These are phyloP conservation scores for Cutaneotrichosporon cutaneum DNA, from an alignment of 1,284 basidiomycete species.

Conservation along the genomic window DNA sequence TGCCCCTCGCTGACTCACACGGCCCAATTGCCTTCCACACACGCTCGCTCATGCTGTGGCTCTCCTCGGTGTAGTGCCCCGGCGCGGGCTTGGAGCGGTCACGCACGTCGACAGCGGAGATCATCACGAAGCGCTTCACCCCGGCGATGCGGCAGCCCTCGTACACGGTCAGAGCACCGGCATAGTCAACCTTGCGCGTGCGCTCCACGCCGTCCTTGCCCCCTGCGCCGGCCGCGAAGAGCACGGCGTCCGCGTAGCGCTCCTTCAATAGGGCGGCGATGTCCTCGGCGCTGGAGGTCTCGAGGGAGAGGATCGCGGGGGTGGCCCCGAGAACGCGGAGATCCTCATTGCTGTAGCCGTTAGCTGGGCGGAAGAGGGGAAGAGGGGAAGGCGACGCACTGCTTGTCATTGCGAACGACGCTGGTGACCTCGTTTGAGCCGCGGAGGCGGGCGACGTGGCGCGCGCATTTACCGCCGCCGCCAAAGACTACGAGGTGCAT, in stretches of 20 bases:
- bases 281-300: constrained; percentile 58
- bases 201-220: constrained; percentile 65
- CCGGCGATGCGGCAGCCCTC: constrained; percentile 64
- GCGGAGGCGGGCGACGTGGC: constrained; percentile 59
- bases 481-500: constrained; percentile 47
- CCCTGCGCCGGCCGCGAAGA: constrained; percentile 69
- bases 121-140: constrained; percentile 58
- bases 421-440: constrained; percentile 58
- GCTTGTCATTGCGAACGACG: constrained; percentile 58
- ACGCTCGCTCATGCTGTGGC: constrained; percentile 54
- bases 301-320: constrained; percentile 63
- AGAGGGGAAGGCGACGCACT: constrained; percentile 35
- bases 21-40: constrained; percentile 52
- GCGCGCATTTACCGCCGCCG: constrained; percentile 56
- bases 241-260: constrained; percentile 59
- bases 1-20: constrained; percentile 38
- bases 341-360: constrained; percentile 49
- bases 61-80: constrained; percentile 56
- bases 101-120: constrained; percentile 66
- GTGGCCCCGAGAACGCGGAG: constrained; percentile 57
- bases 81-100: constrained; percentile 56
- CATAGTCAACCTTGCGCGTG: constrained; percentile 67
- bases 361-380: neutral
- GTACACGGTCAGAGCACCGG: constrained; percentile 67
- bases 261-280: constrained; percentile 59